Percentiles rank a stretch among this genome's conserved stretches.
Evolutionary conservation across 495 filamentous ascomycete genomes (phyloP).

Genomic region (Pyrenula aspistea): DNA sequence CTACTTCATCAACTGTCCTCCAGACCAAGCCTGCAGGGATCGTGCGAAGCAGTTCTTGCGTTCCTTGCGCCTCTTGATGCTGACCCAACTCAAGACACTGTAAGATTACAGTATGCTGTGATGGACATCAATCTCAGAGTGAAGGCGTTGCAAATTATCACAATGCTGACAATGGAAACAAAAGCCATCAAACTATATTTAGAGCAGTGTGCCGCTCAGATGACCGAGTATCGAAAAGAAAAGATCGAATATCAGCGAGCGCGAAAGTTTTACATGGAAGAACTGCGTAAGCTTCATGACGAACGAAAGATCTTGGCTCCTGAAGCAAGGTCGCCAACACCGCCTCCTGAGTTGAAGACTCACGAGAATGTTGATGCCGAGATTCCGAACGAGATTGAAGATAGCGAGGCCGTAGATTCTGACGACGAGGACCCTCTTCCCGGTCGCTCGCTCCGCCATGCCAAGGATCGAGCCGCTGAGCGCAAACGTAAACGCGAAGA

Average conservation of each 20-base stretch:
- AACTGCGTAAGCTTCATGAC: conserved; percentile 70
- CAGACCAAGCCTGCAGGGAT: conserved; percentile 51
- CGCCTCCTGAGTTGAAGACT: conserved; percentile 42
- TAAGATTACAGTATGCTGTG: conserved; percentile 52
- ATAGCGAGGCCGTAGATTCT: conserved; percentile 38
- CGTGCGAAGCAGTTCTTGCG: conserved; percentile 66
- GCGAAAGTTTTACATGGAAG: conserved; percentile 60
- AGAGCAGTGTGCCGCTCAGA: conserved; percentile 78
- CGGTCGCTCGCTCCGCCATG: conserved; percentile 65
- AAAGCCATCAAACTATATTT: conserved; percentile 76
- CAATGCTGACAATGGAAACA: conserved; percentile 76
- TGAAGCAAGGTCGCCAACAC: conserved; percentile 49
- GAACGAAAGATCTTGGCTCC: conserved; percentile 79
- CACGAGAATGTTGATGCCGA: conserved; percentile 46
- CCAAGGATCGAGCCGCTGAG: conserved; percentile 63
- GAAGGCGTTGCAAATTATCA: conserved; percentile 71
- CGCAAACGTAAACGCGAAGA: conserved; percentile 71
- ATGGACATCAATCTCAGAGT: conserved; percentile 77
- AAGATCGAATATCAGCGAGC: conserved; percentile 86
- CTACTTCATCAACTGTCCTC: conserved; percentile 74
- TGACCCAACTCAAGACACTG: conserved; percentile 62
- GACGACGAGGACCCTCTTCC: conserved; percentile 48
- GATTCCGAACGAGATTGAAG: conserved; percentile 53
- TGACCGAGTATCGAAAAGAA: conserved; percentile 88
- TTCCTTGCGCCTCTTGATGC: conserved; percentile 66